Evolutionary conservation across 495 filamentous ascomycete genomes (phyloP).

Genomic region (Penicillium robsamsonii): DNA sequence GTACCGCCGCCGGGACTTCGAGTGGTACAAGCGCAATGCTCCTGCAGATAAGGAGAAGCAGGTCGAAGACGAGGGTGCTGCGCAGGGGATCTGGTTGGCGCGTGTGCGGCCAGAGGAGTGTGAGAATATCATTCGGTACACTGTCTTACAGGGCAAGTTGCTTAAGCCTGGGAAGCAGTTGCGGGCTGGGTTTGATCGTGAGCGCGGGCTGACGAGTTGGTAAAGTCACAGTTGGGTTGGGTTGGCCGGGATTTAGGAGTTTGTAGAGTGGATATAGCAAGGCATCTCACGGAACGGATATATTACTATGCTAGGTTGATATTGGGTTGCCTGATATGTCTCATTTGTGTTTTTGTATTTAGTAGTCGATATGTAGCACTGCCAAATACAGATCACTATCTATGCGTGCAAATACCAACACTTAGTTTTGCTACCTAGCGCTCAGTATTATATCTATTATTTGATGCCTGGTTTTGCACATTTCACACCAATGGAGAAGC

Average conservation of each 20-base stretch:
- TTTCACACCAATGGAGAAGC: too few species aligned
- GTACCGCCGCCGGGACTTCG: constrained; percentile 66
- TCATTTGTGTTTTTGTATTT: not conserved
- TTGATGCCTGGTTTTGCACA: not conserved
- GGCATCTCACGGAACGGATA: not conserved
- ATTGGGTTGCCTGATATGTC: not conserved
- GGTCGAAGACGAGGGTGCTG: constrained; percentile 53
- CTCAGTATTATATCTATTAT: not conserved
- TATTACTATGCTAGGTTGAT: not conserved
- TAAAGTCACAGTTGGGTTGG: constrained; percentile 32
- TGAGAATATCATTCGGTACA: constrained; percentile 87
- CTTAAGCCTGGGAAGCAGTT: constrained; percentile 82
- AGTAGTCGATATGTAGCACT: not conserved
- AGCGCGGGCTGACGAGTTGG: constrained; percentile 81
- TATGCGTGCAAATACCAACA: not conserved
- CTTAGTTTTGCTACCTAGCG: not conserved
- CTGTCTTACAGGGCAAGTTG: constrained; percentile 89
- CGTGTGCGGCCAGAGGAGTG: constrained; percentile 87
- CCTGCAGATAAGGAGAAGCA: constrained; percentile 21
- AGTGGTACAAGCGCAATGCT: constrained; percentile 43
- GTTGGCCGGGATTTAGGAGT: not conserved
- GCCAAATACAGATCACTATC: not conserved
- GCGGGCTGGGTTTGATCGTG: constrained; percentile 86
- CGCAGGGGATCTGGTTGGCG: constrained; percentile 93
- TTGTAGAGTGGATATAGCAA: not conserved